Evolutionary conservation across 2,329 filamentous ascomycete species (phyloP), one percentile per base, ranked within the genome.

Genomic region (Didymella arachidicola): DNA sequence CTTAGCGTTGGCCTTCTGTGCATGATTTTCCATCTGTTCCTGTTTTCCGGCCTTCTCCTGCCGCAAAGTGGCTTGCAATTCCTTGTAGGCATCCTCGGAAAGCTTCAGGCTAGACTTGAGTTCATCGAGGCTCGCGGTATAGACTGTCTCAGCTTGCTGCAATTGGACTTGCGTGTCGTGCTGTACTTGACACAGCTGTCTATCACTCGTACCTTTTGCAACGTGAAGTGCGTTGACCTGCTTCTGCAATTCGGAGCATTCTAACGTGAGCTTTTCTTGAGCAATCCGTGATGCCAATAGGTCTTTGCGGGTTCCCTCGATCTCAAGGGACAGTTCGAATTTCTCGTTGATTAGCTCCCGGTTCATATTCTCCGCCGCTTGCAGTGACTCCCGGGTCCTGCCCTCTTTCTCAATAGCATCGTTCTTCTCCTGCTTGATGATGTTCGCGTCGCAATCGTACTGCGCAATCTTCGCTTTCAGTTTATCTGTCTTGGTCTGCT

Each of bases 21-120:
- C 50, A 39, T 70, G 64, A 6, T 36, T 47, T 7, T 66, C 55
- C 7, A 72, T 34, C 32, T 68, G 64, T 8, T 51, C 48, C 7
- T 52, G 41, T n/a, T 61, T 54, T 25, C 66, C 57, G 19, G 50
- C 48, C 29, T 68, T 53, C n/a, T 58, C 44, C 3, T 59, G 57
- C 14, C 47, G 55, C 12, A 49, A 19, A 25, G 59, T 63, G 4
- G 63, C 62, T 30, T 71, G 58, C 1, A 57, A 45, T n/a, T 68
- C 61, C 19, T 63, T 64, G 6, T 64, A 48, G 8, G 59, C 62
- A 12, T 25, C 34, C 11, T 66, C 64, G 11, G 61, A 55, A 19
- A 60, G 25, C 6, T 8, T 44, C 7, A 72, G 44, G 2, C 63
- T 61, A 22, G 46, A 43, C 19, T 42, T 51, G 16, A 63, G 38